Base-by-base conservation (phyloP, 805 yeast species). In the Barnettozyma pratensis region DNA sequence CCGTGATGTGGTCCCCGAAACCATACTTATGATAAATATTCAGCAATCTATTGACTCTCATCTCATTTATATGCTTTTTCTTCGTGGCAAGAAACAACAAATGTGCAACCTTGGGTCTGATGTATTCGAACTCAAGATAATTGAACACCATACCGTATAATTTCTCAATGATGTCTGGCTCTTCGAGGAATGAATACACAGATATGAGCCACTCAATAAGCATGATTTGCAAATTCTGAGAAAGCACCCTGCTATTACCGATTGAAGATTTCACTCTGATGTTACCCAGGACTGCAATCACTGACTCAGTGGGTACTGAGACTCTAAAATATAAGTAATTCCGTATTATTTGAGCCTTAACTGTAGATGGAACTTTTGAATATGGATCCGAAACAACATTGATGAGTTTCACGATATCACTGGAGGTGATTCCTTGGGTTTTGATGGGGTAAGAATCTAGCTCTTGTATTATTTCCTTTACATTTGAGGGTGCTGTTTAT, bases 191-290 rank as follows among this genome's bases (percentile, higher is more conserved):
- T 2, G 66, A 50, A 41, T 56, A 60, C 0, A 67, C 61, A 11
- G 61, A 63, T 2, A 67, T 62, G 26, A 71, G 45, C 75, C 75
- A 71, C 32, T 57, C 59, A 26, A 64, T 51, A 0, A 70, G 46
- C 0, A 55, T 50, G 1, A 48, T 46, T 46, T 70, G 74, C 0
- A 69, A 19, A 2, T 47, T 49, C 14, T 43, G 47, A 2, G 67
- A 45, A 0, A 38, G 50, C 43, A 45, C 52, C 41, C 45, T 60
- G 27, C 59, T 52, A 7, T 54, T 59, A 48, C 59, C 48, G 11
- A 50, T 37, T 34, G 51, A 41, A 9, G 68, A 49, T 27, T 56
- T 50, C 4, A 61, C 59, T 1, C 74, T 73, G 3, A 70, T 45
- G 28, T 61, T 53, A 14, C 62, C 60, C 9, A 66, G 49, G 2